Percentiles rank a stretch among this genome's conserved stretches.
Evolutionary conservation across 108 stramenopile genomes (phyloP).

Genomic region (Pseudonitzschia multiseries): DNA sequence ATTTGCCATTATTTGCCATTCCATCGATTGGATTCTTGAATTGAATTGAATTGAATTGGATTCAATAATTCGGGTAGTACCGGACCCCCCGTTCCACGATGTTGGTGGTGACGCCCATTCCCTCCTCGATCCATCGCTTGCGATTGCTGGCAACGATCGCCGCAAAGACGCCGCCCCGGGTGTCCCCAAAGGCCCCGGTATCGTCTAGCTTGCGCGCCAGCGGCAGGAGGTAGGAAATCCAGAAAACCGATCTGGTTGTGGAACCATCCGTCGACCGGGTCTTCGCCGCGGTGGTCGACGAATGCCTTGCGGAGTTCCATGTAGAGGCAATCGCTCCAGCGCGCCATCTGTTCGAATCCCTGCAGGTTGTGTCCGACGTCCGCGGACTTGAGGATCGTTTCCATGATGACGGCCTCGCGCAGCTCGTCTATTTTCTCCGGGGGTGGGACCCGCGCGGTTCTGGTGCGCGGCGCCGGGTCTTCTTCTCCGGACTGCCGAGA

Average conservation of each 20-base stretch:
- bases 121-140: slow-evolving; percentile 49
- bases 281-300: slow-evolving; percentile 49
- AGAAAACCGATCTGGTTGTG: slow-evolving; percentile 79
- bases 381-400: slow-evolving; percentile 64
- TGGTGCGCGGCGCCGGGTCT: neutral
- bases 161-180: slow-evolving; percentile 38
- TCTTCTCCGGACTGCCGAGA: neutral
- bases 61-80: slow-evolving; percentile 31
- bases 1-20: no score
- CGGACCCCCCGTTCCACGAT: slow-evolving; percentile 32
- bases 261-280: slow-evolving; percentile 70
- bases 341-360: slow-evolving; percentile 66
- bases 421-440: slow-evolving; percentile 64
- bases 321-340: slow-evolving; percentile 63
- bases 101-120: slow-evolving; percentile 36
- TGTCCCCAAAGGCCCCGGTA: slow-evolving; percentile 65
- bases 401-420: slow-evolving; percentile 69
- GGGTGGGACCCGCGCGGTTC: neutral
- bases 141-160: slow-evolving; percentile 37
- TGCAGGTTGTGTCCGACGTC: slow-evolving; percentile 79
- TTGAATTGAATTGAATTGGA: no score
- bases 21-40: no score
- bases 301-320: slow-evolving; percentile 60
- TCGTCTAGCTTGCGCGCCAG: slow-evolving; percentile 64
- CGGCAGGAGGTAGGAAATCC: slow-evolving; percentile 72